Conservation (phyloP, 1,139 yeast genomes). For the Schwanniomyces etchellsii region DNA sequence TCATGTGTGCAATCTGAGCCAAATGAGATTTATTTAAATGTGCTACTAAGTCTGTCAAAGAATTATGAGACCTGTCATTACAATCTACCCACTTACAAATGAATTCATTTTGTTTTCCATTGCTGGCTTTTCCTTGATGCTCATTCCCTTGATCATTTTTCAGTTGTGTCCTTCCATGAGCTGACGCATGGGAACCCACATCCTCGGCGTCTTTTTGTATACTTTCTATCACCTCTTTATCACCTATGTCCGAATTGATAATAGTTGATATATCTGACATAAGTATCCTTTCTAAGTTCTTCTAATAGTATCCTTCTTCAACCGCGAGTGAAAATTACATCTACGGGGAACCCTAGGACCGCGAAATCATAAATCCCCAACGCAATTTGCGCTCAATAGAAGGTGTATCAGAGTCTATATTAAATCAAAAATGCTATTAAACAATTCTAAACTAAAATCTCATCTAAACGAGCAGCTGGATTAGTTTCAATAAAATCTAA, state of each 20-base stretch:
- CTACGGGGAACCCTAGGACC: too few relatives aligned
- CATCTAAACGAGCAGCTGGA: slow-evolving; percentile 95
- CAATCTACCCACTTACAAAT: slow-evolving; percentile 35
- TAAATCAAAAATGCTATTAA: too few relatives aligned
- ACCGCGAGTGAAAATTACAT: too few relatives aligned
- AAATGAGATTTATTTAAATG: slow-evolving; percentile 30
- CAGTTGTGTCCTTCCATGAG: neutral
- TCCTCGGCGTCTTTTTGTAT: neutral
- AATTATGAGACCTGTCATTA: slow-evolving; percentile 11
- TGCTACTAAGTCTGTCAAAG: slow-evolving; percentile 23
- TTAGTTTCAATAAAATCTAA: slow-evolving; percentile 91
- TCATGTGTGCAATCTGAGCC: slow-evolving; percentile 16
- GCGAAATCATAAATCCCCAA: too few relatives aligned
- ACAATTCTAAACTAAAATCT: slow-evolving; percentile 34
- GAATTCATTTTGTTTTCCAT: slow-evolving; percentile 9
- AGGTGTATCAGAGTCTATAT: too few relatives aligned
- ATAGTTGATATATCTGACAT: neutral
- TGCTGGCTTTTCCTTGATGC: neutral
- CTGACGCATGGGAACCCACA: neutral
- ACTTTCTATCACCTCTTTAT: slow-evolving; percentile 2
- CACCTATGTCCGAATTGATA: neutral
- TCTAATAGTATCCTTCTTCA: too few relatives aligned
- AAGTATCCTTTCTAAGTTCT: too few relatives aligned
- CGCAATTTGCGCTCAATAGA: too few relatives aligned
- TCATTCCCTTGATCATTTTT: slow-evolving; percentile 1